phyloP scores from a whole-genome alignment of 164 flowering plant genomes.

The Vitis cinerea region DNA sequence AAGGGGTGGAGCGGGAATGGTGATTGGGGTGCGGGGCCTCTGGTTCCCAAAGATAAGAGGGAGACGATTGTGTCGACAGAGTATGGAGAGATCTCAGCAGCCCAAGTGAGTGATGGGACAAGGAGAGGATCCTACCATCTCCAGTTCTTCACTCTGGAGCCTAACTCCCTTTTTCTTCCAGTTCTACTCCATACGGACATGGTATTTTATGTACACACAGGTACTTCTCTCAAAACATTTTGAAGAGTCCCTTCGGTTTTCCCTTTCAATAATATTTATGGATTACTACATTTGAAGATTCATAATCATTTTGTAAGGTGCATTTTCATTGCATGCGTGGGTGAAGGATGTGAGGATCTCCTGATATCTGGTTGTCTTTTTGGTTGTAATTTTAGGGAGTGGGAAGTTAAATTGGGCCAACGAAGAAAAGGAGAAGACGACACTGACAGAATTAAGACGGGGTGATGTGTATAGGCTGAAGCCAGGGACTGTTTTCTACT shows the following conservation, averaged over 20 bases:
- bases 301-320: too few relatives aligned
- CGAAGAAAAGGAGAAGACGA: slow-evolving; percentile 23
- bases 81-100: slow-evolving; percentile 59
- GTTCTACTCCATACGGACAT: slow-evolving; percentile 73
- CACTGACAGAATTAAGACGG: slow-evolving; percentile 21
- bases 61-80: slow-evolving; percentile 46
- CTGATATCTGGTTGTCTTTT: background rate
- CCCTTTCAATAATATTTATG: too few relatives aligned
- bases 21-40: slow-evolving; percentile 8
- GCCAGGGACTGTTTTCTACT: slow-evolving; percentile 59
- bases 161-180: slow-evolving; percentile 80
- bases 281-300: too few relatives aligned
- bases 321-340: too few relatives aligned
- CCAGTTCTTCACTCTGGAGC: slow-evolving; percentile 80
- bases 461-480: slow-evolving; percentile 68
- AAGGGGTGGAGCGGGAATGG: background rate
- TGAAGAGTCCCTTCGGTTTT: too few relatives aligned
- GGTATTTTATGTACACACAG: slow-evolving; percentile 78
- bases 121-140: slow-evolving; percentile 46
- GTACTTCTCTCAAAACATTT: slow-evolving; percentile 23
- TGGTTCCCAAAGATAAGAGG: slow-evolving; percentile 48
- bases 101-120: slow-evolving; percentile 40
- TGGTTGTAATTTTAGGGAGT: slow-evolving; percentile 45
- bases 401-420: slow-evolving; percentile 66
- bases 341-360: too few relatives aligned